Conservation (phyloP, 441 rosid genomes). For the Populus hybrid region DNA sequence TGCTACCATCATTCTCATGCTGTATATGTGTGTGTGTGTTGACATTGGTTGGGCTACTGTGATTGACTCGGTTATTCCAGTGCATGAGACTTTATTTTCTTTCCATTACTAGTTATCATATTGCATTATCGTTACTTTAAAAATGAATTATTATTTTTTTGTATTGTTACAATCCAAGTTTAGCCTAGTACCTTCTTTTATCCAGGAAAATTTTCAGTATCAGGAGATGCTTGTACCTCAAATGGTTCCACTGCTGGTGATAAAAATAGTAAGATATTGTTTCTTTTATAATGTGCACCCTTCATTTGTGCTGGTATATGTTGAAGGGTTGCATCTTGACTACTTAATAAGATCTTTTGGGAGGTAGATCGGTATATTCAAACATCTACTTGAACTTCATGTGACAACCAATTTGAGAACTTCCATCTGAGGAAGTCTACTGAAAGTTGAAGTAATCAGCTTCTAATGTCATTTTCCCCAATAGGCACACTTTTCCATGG, state of each 20-base stretch:
- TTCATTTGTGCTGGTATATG: background rate
- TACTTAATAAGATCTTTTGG: background rate
- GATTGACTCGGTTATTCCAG: background rate
- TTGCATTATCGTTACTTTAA: background rate
- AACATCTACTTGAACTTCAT: background rate
- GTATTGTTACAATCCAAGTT: background rate
- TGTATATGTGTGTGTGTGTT: background rate
- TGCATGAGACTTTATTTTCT: background rate
- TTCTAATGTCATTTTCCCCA: background rate
- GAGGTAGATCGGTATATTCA: background rate
- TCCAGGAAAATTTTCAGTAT: slow-evolving; percentile 46
- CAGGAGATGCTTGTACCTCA: slow-evolving; percentile 14
- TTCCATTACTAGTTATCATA: background rate
- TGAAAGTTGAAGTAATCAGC: background rate
- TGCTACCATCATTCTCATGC: background rate
- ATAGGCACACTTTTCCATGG: background rate
- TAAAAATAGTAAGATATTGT: slow-evolving; percentile 25
- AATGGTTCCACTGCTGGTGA: slow-evolving; percentile 40
- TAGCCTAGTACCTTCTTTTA: background rate
- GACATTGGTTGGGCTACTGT: background rate
- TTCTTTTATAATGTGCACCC: background rate
- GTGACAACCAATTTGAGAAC: background rate
- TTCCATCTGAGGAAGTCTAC: background rate
- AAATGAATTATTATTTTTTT: background rate
- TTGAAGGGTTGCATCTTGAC: background rate